Conservation (phyloP, 352 stramenopile species). For the Phytopythium sindhum region DNA sequence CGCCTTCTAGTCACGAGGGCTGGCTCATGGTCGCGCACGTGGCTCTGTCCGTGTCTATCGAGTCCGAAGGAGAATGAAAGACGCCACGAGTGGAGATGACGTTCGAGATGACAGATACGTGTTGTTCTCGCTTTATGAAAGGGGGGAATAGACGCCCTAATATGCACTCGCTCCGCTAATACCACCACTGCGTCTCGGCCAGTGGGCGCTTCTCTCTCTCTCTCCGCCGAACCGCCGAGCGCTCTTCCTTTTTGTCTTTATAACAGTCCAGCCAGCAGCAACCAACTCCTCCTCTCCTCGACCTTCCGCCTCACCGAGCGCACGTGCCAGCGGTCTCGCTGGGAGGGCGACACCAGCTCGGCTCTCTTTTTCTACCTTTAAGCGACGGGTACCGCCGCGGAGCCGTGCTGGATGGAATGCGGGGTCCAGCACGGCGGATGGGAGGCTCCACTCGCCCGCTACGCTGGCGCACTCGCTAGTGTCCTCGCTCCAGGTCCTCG, state of each 20-base stretch:
- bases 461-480: neutral
- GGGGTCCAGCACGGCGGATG: neutral
- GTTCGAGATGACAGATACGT: neutral
- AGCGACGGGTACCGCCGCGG: neutral
- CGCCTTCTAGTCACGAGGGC: neutral
- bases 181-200: neutral
- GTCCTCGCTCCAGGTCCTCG: neutral
- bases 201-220: neutral
- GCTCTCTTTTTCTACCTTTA: constrained; percentile 4
- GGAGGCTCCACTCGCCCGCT: neutral
- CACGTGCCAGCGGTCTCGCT: neutral
- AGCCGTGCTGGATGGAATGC: neutral
- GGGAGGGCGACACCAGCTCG: neutral
- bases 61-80: neutral
- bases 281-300: neutral
- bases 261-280: neutral
- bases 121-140: neutral
- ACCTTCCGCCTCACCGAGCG: neutral
- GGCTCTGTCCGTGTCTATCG: too few species aligned
- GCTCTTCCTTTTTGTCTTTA: constrained; percentile 1
- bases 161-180: constrained; percentile 4
- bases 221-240: constrained; percentile 2
- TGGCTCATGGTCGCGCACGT: neutral
- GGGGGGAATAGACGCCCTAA: neutral
- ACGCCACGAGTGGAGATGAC: neutral